These are phyloP conservation scores for Liquidambar formosana DNA, from an alignment of 164 flowering plant species.

Conservation along the genomic window DNA sequence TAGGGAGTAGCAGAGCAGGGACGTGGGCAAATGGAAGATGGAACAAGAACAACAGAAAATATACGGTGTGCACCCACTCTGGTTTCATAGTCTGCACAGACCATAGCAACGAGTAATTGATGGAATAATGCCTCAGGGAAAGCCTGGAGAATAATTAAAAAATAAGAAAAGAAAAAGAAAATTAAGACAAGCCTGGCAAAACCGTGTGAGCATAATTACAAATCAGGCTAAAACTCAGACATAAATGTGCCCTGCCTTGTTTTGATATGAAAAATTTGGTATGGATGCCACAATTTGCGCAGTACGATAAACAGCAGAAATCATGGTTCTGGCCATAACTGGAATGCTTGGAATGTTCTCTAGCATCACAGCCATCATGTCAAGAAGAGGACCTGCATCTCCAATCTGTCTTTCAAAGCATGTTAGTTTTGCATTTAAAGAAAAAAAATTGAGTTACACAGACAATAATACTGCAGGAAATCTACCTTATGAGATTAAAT, in stretches of 20 bases:
- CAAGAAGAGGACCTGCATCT: conserved; percentile 92
- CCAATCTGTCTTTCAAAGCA: conserved; percentile 60
- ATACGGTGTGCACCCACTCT: conserved; percentile 89
- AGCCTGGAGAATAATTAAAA: conserved; percentile 41
- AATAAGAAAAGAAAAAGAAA: background rate
- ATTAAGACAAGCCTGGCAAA: background rate
- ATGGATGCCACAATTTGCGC: conserved; percentile 87
- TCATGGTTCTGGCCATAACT: conserved; percentile 67
- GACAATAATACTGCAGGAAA: no score
- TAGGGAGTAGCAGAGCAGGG: conserved; percentile 25
- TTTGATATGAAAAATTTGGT: conserved; percentile 78
- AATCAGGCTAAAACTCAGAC: background rate
- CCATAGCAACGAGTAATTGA: conserved; percentile 89
- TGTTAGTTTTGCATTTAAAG: conserved; percentile 2
- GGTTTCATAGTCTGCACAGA: conserved; percentile 86
- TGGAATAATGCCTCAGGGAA: conserved; percentile 95
- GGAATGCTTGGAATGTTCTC: conserved; percentile 73
- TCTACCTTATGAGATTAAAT: no score
- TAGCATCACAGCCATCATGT: conserved; percentile 85
- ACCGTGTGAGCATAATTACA: background rate
- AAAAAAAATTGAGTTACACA: background rate
- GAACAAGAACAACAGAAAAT: conserved; percentile 98
- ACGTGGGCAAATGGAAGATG: conserved; percentile 81
- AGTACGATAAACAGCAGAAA: conserved; percentile 77
- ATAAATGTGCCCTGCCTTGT: conserved; percentile 55